These are phyloP conservation scores for Puccinia hordei DNA, from an alignment of 1,284 basidiomycete species.

Conservation along the genomic window DNA sequence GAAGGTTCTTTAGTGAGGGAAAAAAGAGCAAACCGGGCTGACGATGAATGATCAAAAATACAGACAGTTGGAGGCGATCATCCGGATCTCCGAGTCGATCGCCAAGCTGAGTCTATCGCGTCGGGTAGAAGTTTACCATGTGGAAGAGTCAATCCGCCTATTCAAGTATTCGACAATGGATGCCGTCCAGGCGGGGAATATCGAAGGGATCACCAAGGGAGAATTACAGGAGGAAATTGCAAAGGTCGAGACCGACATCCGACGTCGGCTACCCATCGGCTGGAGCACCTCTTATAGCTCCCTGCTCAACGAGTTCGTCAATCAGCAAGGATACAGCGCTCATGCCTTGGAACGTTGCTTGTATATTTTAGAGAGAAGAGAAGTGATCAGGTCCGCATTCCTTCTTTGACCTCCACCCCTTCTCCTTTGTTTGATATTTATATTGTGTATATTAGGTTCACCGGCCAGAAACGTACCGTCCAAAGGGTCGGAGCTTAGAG, in stretches of 20 bases:
- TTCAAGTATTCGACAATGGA: constrained; percentile 99
- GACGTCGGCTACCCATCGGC: constrained; percentile 84
- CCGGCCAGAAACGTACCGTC: constrained; percentile 41
- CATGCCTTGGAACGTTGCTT: constrained; percentile 91
- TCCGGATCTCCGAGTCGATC: constrained; percentile 94
- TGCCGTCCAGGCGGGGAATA: constrained; percentile 87
- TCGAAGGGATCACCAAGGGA: constrained; percentile 87
- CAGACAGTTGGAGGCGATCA: constrained; percentile 97
- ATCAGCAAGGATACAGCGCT: constrained; percentile 81
- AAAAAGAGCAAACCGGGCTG: background rate
- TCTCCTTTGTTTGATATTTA: background rate
- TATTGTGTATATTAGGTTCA: constrained; percentile 24
- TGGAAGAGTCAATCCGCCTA: constrained; percentile 94
- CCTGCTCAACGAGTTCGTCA: constrained; percentile 92
- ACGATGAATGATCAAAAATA: background rate
- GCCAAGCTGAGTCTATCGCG: constrained; percentile 90
- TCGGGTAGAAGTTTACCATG: constrained; percentile 85
- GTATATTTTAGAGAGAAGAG: constrained; percentile 90
- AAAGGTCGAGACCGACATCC: constrained; percentile 86
- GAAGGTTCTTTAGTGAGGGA: background rate
- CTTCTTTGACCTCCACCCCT: background rate
- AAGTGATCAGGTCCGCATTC: constrained; percentile 72
- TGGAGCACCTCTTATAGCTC: constrained; percentile 96
- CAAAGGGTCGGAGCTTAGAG: constrained; percentile 40
- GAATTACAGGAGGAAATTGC: constrained; percentile 93